phyloP scores from a whole-genome alignment of 306 rosid genomes.

The Cucumis cinereus region DNA sequence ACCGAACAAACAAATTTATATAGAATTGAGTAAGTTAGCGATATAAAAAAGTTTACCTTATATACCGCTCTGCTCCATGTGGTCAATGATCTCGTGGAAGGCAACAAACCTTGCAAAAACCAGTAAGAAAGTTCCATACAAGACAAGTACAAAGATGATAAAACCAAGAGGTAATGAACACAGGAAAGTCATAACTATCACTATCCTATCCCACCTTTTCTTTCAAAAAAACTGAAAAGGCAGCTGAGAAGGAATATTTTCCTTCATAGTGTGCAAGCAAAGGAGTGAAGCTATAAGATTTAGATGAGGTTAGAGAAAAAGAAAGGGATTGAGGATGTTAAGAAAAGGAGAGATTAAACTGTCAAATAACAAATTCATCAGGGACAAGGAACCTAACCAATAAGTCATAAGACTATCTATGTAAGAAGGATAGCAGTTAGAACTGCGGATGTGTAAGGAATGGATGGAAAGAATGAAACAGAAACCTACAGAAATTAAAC shows the following conservation, averaged over 20 bases:
- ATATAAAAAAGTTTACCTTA: background rate
- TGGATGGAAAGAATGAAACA: slow-evolving; percentile 4
- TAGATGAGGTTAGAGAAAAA: background rate
- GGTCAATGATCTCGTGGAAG: background rate
- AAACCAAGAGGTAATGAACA: background rate
- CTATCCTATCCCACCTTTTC: slow-evolving; percentile 6
- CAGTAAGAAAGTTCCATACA: background rate
- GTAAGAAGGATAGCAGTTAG: background rate
- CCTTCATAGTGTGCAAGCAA: background rate
- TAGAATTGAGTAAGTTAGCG: no score
- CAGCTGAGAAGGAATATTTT: background rate
- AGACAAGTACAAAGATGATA: background rate
- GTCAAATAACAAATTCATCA: background rate
- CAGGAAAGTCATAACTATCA: background rate
- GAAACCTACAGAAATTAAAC: slow-evolving; percentile 1
- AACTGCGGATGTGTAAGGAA: background rate
- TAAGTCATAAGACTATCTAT: background rate
- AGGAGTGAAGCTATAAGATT: slow-evolving; percentile 3
- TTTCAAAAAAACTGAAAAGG: slow-evolving; percentile 11
- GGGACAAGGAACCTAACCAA: slow-evolving; percentile 7
- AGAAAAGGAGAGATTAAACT: background rate
- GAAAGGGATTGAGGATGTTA: background rate
- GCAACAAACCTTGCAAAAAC: background rate
- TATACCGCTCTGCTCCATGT: background rate
- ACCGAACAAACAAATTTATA: background rate